Evolutionary conservation across 768 basidiomycete genomes (phyloP), one percentile per base, ranked within the genome.

Genomic region (Boletus patriciae): DNA sequence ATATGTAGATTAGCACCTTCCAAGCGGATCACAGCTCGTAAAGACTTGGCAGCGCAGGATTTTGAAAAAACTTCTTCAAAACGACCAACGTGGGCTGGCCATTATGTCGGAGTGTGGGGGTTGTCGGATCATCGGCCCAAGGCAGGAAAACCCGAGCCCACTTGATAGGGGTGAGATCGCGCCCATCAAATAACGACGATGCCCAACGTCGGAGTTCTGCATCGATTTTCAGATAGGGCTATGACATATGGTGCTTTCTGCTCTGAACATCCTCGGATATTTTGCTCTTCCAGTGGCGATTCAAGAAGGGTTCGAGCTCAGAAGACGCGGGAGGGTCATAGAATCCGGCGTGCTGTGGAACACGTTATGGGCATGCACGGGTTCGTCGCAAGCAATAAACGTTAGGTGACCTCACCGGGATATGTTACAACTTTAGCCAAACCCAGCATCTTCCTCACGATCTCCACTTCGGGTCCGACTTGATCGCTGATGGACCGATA

Each of bases 221-320:
- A 55, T 58, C 57, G 36, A 44, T 31, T 21, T 36, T 45, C 41
- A 9, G 16, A 40, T 13, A 46, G 38, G 41, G 40, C 48, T 15
- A 25, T 25, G 25, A 25, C 25, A 31, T 47, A n/a, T 25, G 31
- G 37, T 29, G 16, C 44, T 21, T 46, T 46, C 37, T 27, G 34
- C 34, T 40, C 46, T 21, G 52, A 51, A 36, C 10, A 4, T 38
- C 55, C 49, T 63, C 60, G 62, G 57, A 59, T 50, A 53, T 50
- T 50, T 46, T 5, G 34, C 27, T 52, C 42, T 53, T 53, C 49
- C 27, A 31, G 54, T 27, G 41, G 48, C 25, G 41, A 19, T 29
- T 45, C 25, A 36, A 34, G 9, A 42, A 33, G 34, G 38, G 9
- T n/a, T 40, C 19, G 34, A 12, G 34, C 21, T 34, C 36, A 41